Evolutionary conservation across 805 yeast species (phyloP).

Genomic region (Pichia rugopelliculosa): DNA sequence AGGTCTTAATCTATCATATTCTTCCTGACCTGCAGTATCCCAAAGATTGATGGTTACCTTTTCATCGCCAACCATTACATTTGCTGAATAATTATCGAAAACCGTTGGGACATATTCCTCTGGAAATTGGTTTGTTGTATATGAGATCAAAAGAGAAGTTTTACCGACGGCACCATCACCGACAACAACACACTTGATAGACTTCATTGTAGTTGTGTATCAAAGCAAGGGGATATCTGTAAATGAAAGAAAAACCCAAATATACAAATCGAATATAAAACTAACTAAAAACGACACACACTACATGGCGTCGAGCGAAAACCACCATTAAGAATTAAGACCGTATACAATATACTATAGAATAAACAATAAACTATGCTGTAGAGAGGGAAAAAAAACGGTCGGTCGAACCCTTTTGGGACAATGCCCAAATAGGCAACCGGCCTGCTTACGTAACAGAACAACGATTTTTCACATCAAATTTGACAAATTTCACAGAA

Average conservation of each 20-base stretch:
- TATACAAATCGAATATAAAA: neutral
- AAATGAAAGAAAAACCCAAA: neutral
- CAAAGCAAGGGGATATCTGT: neutral
- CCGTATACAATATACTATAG: too few species aligned
- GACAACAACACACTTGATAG: conserved; percentile 86
- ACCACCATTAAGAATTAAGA: too few species aligned
- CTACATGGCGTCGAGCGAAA: too few species aligned
- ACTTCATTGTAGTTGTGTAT: conserved; percentile 45
- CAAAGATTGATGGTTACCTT: conserved; percentile 81
- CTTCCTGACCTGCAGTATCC: conserved; percentile 97
- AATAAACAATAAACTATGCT: too few species aligned
- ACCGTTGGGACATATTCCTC: conserved; percentile 93
- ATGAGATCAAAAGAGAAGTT: conserved; percentile 79
- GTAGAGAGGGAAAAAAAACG: too few species aligned
- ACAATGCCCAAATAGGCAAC: too few species aligned
- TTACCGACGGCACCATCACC: conserved; percentile 97
- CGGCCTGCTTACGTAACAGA: too few species aligned
- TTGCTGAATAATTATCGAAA: conserved; percentile 85
- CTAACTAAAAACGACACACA: too few species aligned
- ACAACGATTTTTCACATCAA: too few species aligned
- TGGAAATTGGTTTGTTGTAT: conserved; percentile 89
- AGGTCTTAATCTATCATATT: conserved; percentile 84
- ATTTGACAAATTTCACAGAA: too few species aligned
- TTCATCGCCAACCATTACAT: conserved; percentile 73
- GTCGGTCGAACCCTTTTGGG: too few species aligned